Evolutionary conservation across 139 green algal genomes (phyloP).

Genomic region (Gonium pectorale): DNA sequence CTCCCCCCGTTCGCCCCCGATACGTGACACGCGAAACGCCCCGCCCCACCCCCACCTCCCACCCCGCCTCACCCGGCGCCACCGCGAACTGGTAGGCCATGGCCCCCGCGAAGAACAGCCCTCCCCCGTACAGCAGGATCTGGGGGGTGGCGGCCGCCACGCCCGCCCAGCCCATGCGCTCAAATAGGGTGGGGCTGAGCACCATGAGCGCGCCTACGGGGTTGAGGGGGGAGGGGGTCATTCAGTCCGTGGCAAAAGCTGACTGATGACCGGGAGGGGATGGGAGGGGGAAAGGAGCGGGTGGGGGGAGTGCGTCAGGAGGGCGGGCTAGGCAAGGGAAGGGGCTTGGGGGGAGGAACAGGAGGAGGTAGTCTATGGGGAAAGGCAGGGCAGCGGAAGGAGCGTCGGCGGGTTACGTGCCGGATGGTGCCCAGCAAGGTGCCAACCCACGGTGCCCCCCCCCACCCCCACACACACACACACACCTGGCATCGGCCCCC

Average conservation of each 20-base stretch:
- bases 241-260: not conserved
- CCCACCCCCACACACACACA: not conserved
- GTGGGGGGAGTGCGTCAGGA: not conserved
- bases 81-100: slow-evolving; percentile 69
- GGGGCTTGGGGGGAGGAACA: not conserved
- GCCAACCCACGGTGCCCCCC: no score
- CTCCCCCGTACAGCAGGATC: slow-evolving; percentile 70
- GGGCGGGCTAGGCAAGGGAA: not conserved
- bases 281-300: not conserved
- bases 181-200: slow-evolving; percentile 87
- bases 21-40: no score
- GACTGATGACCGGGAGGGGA: no score
- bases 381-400: no score
- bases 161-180: slow-evolving; percentile 79
- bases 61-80: not conserved
- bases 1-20: no score
- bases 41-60: not conserved
- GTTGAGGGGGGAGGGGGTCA: not conserved
- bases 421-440: no score
- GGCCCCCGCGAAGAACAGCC: slow-evolving; percentile 83
- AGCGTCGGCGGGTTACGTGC: no score
- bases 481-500: no score
- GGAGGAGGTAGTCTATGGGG: not conserved
- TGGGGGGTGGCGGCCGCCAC: slow-evolving; percentile 82
- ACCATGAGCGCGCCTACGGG: slow-evolving; percentile 41